Evolutionary conservation across 352 stramenopile genomes (phyloP), one percentile per base, ranked within the genome.

Genomic region (Phytophthora pinifolia): DNA sequence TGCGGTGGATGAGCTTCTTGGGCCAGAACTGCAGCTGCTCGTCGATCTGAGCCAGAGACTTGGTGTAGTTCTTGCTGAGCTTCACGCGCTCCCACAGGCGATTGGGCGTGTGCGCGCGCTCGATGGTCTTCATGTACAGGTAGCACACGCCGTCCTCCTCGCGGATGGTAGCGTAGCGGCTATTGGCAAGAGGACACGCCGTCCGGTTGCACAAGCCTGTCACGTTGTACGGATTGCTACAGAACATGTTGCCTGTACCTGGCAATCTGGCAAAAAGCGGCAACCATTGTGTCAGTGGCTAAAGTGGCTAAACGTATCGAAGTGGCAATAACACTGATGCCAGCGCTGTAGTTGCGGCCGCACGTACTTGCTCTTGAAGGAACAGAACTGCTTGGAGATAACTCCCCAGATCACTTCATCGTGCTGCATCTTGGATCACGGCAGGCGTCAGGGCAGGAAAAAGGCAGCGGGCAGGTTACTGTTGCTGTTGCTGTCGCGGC

Each of bases 331-430:
- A 18, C 9, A 32, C 15, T 30, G 38, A 9, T 18, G 15, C 38
- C n/a, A 14, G 10, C 22, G 17, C 9, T 32, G 38, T 15, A 43
- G 13, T 46, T 22, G 12, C 18, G n/a, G 15, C 17, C n/a, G 14
- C 10, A 70, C 66, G 43, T 82, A 89, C 76, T 97, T 98, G 62
- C 83, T 96, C 88, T 99, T 99, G 82, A 98, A 99, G 36, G 96
- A 98, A 83, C 97, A 99, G 71, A 99, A 99, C 72, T 98, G 86
- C 70, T 98, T 90, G 62, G 98, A 98, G 70, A 99, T 98, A 47
- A 99, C 88, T 60, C 96, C 73, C 97, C 97, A 99, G 67, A 99
- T 99, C 41, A 99, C 88, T 83, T 99, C 97, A 74, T 99, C 97
- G 69, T 98, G 86, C 74, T 97, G 88, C 90, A 97, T 97, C 46